These are phyloP conservation scores for Pichia kluyveri DNA, from an alignment of 805 yeast genomes.

Conservation along the genomic window DNA sequence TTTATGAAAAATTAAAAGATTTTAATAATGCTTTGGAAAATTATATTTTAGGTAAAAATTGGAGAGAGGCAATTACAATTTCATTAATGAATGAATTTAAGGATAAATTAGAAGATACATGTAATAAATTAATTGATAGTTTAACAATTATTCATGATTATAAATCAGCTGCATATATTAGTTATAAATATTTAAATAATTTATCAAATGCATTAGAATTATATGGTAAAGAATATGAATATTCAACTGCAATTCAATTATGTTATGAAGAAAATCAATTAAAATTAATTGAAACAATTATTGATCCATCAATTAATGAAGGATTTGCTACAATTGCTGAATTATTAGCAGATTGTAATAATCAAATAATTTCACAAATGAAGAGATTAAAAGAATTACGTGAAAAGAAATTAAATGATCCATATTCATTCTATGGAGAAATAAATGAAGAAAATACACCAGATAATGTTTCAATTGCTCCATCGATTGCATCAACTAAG, in stretches of 20 bases:
- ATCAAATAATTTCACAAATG: constrained; percentile 77
- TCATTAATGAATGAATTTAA: constrained; percentile 34
- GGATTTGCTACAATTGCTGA: constrained; percentile 86
- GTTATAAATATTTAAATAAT: constrained; percentile 51
- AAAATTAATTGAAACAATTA: constrained; percentile 44
- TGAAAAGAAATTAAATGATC: constrained; percentile 74
- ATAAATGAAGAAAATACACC: constrained; percentile 63
- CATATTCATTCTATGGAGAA: constrained; percentile 73
- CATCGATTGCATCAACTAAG: constrained; percentile 85
- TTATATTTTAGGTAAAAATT: constrained; percentile 60
- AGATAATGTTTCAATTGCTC: constrained; percentile 91
- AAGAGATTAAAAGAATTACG: constrained; percentile 78
- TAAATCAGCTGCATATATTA: constrained; percentile 72
- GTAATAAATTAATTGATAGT: constrained; percentile 50
- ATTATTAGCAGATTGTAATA: constrained; percentile 84
- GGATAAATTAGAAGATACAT: constrained; percentile 34
- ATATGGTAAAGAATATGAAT: constrained; percentile 68
- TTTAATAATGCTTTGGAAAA: constrained; percentile 57
- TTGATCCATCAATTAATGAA: constrained; percentile 73
- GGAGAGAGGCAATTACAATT: constrained; percentile 78
- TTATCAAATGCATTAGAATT: constrained; percentile 53
- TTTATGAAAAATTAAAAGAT: constrained; percentile 60
- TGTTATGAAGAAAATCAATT: constrained; percentile 36
- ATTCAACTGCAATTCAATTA: constrained; percentile 66
- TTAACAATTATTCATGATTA: constrained; percentile 65